Percentiles rank a stretch among this genome's conserved stretches.
Conservation (phyloP, 306 rosid genomes). For the Lithocarpus polystachyus region DNA sequence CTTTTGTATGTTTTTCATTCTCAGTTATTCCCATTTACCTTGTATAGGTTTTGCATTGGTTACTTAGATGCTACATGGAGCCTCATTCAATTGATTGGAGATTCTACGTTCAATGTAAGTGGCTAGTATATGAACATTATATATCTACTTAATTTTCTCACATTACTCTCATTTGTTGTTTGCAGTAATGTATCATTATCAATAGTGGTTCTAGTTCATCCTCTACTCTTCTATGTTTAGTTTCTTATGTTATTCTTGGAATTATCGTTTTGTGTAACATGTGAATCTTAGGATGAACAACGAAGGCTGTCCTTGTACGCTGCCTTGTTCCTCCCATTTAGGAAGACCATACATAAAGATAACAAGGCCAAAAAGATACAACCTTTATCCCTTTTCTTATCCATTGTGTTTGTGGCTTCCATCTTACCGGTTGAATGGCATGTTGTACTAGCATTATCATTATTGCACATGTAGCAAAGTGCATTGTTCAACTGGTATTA, state of each 20-base stretch:
- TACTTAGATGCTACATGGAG: conserved; percentile 61
- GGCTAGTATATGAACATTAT: conserved; percentile 6
- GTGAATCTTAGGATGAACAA: conserved; percentile 65
- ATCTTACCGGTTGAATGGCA: conserved; percentile 1
- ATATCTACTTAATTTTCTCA: background rate
- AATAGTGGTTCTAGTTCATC: background rate
- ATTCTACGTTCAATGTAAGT: conserved; percentile 63
- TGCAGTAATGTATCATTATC: background rate
- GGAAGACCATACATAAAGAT: conserved; percentile 56
- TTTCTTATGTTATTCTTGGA: conserved; percentile 15
- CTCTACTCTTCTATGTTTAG: conserved; percentile 12
- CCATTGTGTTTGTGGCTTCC: conserved; percentile 4
- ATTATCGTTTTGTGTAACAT: conserved; percentile 4
- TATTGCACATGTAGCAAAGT: background rate
- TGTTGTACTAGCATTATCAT: conserved; percentile 10
- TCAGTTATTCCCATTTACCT: conserved; percentile 2
- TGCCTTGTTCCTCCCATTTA: conserved; percentile 74
- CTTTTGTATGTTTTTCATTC: background rate
- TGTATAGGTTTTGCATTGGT: conserved; percentile 57
- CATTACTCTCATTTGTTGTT: conserved; percentile 4
- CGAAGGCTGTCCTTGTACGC: conserved; percentile 69
- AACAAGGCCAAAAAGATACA: conserved; percentile 66
- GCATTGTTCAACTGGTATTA: background rate
- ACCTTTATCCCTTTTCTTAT: conserved; percentile 3
- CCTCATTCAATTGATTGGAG: conserved; percentile 57